These are phyloP conservation scores for Coemansia reversa DNA, from an alignment of 192 early-diverging fungal genomes.

Conservation along the genomic window DNA sequence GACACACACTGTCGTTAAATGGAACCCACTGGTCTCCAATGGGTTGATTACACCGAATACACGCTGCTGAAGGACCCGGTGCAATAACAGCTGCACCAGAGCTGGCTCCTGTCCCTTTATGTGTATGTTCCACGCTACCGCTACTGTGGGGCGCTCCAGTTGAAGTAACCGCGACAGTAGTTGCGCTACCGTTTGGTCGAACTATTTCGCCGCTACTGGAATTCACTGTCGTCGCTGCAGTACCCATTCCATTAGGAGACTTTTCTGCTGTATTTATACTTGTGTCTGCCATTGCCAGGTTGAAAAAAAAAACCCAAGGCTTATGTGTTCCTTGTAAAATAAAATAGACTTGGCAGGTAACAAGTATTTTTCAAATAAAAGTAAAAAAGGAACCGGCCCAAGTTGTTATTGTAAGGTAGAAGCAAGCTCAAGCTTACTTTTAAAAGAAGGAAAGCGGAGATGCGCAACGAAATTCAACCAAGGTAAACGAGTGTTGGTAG, in stretches of 20 bases:
- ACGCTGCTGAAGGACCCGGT: slow-evolving; percentile 41
- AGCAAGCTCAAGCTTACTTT: too few relatives aligned
- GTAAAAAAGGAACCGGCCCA: too few relatives aligned
- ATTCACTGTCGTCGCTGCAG: neutral
- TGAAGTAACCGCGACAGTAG: neutral
- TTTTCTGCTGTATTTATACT: slow-evolving; percentile 17
- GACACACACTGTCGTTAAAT: slow-evolving; percentile 79
- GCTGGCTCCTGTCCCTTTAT: slow-evolving; percentile 1
- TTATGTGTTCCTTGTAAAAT: too few relatives aligned
- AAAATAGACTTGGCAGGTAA: too few relatives aligned
- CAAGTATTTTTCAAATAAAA: too few relatives aligned
- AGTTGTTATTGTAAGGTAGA: too few relatives aligned
- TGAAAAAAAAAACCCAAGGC: too few relatives aligned
- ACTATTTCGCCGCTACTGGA: slow-evolving; percentile 2
- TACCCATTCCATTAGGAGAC: neutral
- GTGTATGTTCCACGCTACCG: slow-evolving; percentile 8
- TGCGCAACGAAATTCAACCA: too few relatives aligned
- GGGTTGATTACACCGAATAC: slow-evolving; percentile 65
- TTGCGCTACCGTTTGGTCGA: slow-evolving; percentile 9
- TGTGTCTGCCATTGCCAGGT: slow-evolving; percentile 19
- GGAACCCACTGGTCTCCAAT: slow-evolving; percentile 90
- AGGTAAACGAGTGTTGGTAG: too few relatives aligned
- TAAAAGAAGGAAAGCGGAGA: too few relatives aligned
- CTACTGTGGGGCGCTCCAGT: neutral
- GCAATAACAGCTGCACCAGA: slow-evolving; percentile 26